Evolutionary conservation across 345 rosid genomes (phyloP).

Genomic region (Linum lewisii): DNA sequence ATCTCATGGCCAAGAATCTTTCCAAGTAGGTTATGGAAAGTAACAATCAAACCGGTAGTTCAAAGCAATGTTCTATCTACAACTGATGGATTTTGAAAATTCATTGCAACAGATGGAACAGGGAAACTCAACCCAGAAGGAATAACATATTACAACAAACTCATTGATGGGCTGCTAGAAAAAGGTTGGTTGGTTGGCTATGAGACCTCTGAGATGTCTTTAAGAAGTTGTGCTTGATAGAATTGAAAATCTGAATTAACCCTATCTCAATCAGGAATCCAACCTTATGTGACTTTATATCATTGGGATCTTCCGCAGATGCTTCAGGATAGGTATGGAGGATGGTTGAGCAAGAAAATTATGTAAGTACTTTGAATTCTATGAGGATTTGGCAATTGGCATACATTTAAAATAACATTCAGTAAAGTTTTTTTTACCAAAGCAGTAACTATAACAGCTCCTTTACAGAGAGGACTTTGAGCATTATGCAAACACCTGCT

Average conservation of each 20-base stretch:
- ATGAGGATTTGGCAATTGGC: not conserved
- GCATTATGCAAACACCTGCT: slow-evolving; percentile 69
- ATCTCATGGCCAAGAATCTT: slow-evolving; percentile 93
- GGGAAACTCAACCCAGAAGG: slow-evolving; percentile 69
- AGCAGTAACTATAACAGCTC: not conserved
- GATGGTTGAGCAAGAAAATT: slow-evolving; percentile 64
- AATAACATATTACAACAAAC: slow-evolving; percentile 50
- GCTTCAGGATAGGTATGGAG: slow-evolving; percentile 76
- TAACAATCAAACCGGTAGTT: not conserved
- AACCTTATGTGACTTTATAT: slow-evolving; percentile 84
- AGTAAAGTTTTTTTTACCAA: slow-evolving; percentile 3
- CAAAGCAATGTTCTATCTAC: not conserved
- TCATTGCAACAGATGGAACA: slow-evolving; percentile 53
- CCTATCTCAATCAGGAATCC: slow-evolving; percentile 45
- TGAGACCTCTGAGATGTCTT: not conserved
- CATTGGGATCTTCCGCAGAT: slow-evolving; percentile 98
- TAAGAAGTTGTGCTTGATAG: not conserved
- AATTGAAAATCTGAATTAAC: not conserved
- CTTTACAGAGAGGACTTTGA: slow-evolving; percentile 58
- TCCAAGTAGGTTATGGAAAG: slow-evolving; percentile 43
- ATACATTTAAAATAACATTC: no score
- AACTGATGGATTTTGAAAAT: slow-evolving; percentile 6
- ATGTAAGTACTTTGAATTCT: slow-evolving; percentile 37
- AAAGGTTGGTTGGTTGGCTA: slow-evolving; percentile 34
- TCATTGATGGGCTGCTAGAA: slow-evolving; percentile 55